phyloP scores from a whole-genome alignment of 768 basidiomycete species.

The Guyanaporus albipodus region DNA sequence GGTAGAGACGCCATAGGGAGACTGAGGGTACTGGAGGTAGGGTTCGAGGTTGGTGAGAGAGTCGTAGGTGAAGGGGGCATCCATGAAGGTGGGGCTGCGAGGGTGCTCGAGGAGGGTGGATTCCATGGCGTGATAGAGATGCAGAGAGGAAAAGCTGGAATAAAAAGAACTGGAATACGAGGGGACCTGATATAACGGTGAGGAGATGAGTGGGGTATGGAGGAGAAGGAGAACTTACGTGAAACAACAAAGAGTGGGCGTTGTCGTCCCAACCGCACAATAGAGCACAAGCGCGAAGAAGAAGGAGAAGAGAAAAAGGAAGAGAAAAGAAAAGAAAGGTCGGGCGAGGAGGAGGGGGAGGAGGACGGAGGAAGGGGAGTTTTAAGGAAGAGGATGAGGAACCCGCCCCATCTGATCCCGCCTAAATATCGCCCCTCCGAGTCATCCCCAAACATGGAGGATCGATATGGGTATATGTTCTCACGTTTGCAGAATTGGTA shows the following conservation, averaged over 20 bases:
- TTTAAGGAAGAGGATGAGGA: conserved; percentile 29
- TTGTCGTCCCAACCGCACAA: conserved; percentile 34
- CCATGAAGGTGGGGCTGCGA: conserved; percentile 49
- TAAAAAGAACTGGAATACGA: conserved; percentile 33
- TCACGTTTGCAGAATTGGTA: conserved; percentile 9
- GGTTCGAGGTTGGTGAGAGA: conserved; percentile 41
- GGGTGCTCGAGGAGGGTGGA: conserved; percentile 49
- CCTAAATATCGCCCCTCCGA: conserved; percentile 34
- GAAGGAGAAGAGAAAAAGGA: conserved; percentile 22
- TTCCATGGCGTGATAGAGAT: conserved; percentile 38
- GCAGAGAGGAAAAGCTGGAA: conserved; percentile 38
- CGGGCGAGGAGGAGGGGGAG: conserved; percentile 36
- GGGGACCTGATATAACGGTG: conserved; percentile 23
- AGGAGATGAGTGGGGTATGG: not conserved
- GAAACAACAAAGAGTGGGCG: conserved; percentile 30
- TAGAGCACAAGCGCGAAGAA: conserved; percentile 29
- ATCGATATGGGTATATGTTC: conserved; percentile 13
- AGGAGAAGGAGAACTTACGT: conserved; percentile 24
- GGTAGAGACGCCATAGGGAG: conserved; percentile 54
- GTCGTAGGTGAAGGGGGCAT: conserved; percentile 45
- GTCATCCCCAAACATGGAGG: not conserved
- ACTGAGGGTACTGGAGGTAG: conserved; percentile 71
- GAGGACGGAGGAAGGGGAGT: conserved; percentile 19
- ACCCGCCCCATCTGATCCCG: conserved; percentile 26
- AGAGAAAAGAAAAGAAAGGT: conserved; percentile 34